A percentile compares a stretch with the other conserved stretches of the same genome.
Evolutionary conservation across 1,284 basidiomycete species (phyloP).

Genomic region (Heterobasidion irregulare): DNA sequence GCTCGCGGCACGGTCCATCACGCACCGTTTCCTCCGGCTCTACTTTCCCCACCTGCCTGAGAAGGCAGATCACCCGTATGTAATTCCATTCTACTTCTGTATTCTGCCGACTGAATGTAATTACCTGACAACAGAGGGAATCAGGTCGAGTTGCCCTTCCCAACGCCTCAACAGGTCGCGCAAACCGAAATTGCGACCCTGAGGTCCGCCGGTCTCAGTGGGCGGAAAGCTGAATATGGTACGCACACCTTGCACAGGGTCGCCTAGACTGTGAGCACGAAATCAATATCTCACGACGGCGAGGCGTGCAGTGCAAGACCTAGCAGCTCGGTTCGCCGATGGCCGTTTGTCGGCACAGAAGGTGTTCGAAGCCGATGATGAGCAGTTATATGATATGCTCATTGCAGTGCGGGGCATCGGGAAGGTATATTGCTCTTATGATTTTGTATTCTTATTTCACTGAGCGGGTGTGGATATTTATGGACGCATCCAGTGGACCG

Average conservation of each 20-base stretch:
- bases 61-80: conserved; percentile 39
- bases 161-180: conserved; percentile 62
- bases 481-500: conserved; percentile 24
- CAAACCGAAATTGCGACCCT: conserved; percentile 48
- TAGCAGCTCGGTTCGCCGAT: conserved; percentile 71
- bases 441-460: no score
- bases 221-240: conserved; percentile 83
- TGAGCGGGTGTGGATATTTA: no score
- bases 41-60: conserved; percentile 71
- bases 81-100: conserved; percentile 6
- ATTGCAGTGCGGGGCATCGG: conserved; percentile 79
- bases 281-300: not conserved
- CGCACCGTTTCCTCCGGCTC: conserved; percentile 73
- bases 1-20: conserved; percentile 82
- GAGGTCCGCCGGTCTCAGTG: conserved; percentile 67
- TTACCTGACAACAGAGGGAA: not conserved
- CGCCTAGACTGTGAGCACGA: no score
- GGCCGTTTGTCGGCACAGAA: conserved; percentile 69
- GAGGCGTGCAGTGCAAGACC: conserved; percentile 52
- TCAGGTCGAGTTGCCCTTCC: conserved; percentile 36
- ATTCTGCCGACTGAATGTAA: not conserved
- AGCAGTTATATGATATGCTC: conserved; percentile 68
- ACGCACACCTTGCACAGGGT: conserved; percentile 11
- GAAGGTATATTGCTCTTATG: conserved; percentile 33
- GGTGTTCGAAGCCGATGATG: conserved; percentile 62